Base-by-base conservation (phyloP, 495 filamentous ascomycete species). In the Thozetella sp. region DNA sequence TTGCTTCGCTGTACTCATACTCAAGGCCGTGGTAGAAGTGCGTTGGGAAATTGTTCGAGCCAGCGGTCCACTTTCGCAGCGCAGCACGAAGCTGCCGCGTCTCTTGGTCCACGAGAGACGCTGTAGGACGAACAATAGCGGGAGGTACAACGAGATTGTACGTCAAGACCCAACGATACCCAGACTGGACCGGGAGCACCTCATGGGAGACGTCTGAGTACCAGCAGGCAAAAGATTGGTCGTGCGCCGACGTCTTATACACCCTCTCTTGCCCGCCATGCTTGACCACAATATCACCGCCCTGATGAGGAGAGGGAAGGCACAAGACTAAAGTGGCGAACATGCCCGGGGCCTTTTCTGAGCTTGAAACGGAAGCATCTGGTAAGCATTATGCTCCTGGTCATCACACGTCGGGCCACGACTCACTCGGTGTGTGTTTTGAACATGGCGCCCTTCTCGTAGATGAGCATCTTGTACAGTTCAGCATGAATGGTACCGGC, bases 251-350 rank as follows among this genome's bases (percentile, higher is more conserved):
- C 1, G 75, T 76, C 24, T 65, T 58, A 27, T 82, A 76, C 2
- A 59, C 59, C 23, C 72, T 67, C 20, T 61, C 67, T 25, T 76
- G 22, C n/a, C 63, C 69, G 25, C 63, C 61, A 64, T 83, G 81
- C 20, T 63, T 70, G 22, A 82, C 60, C 10, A 76, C 56, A 11
- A 88, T 71, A 22, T 77, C 76, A 0, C 85, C 84, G 20, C 83
- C 84, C 26, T 74, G 61, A 61, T 86, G 81, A 22, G 71, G 59
- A 0, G 81, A 86, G 0, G 85, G 84, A 1, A 87, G 72, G 56
- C 68, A 77, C 25, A 87, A 70, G 37, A 83, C 78, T 19, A 86
- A 67, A 0, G 84, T 86, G n/a, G 72, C 84, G 62, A 87, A 86
- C 77, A 86, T 84, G 2, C 82, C 78, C 17, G 78, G 75, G 1